phyloP scores from a whole-genome alignment of 2,329 filamentous ascomycete genomes.

The Colletotrichum abscissum region DNA sequence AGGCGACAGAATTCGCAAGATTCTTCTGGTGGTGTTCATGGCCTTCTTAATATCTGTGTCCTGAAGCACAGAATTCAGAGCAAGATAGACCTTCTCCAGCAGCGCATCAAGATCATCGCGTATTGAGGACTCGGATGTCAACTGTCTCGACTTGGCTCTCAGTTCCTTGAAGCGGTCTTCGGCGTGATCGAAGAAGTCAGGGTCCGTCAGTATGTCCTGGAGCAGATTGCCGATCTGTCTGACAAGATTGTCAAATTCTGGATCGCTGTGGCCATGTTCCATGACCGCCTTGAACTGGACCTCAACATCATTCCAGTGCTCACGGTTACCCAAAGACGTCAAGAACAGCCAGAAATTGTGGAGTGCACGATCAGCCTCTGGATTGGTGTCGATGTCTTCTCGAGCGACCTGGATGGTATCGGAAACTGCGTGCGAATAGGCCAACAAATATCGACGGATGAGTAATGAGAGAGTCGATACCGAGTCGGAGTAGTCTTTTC shows the following conservation, averaged over 20 bases:
- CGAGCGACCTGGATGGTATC: constrained; percentile 74
- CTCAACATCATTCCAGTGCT: constrained; percentile 82
- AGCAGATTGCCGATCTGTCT: constrained; percentile 78
- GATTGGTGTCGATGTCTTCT: constrained; percentile 79
- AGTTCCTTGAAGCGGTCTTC: constrained; percentile 65
- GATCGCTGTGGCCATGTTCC: constrained; percentile 79
- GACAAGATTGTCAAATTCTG: constrained; percentile 84
- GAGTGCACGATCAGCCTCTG: constrained; percentile 79
- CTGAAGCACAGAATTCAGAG: constrained; percentile 74
- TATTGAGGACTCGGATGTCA: constrained; percentile 75
- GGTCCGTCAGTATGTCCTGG: constrained; percentile 86
- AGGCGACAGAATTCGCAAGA: constrained; percentile 78
- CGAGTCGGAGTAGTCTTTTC: constrained; percentile 86
- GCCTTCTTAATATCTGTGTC: constrained; percentile 81
- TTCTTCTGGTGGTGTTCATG: constrained; percentile 71
- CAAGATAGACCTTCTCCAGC: constrained; percentile 74
- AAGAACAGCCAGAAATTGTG: constrained; percentile 85
- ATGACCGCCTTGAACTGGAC: constrained; percentile 76
- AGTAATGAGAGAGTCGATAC: constrained; percentile 82
- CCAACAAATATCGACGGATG: constrained; percentile 80
- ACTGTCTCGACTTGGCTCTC: constrained; percentile 67
- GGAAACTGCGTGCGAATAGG: constrained; percentile 80
- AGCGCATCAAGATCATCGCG: constrained; percentile 79
- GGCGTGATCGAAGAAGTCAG: constrained; percentile 83
- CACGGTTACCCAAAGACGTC: constrained; percentile 79